Conservation (phyloP, 805 yeast species). For the Candida arabinofermentans region DNA sequence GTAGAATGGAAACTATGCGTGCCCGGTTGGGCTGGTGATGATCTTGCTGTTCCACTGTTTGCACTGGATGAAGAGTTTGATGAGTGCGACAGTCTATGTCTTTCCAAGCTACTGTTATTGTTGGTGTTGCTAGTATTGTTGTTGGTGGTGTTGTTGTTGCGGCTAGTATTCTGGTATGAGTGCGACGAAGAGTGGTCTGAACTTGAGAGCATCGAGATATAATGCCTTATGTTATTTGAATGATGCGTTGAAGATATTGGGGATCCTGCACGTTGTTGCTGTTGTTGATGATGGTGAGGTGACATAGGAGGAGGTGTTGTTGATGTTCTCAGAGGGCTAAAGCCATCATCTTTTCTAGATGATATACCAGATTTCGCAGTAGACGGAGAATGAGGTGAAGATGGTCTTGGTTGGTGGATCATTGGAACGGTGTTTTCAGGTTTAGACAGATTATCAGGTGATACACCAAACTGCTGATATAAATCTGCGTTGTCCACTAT, state of each 20-base stretch:
- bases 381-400: background rate
- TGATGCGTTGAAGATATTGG: conserved; percentile 1
- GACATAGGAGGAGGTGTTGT: conserved; percentile 5
- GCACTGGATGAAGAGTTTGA: conserved; percentile 5
- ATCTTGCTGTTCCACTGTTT: conserved; percentile 6
- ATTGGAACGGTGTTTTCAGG: background rate
- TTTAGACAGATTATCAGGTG: conserved; percentile 1
- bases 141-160: background rate
- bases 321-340: conserved; percentile 2
- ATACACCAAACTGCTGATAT: conserved; percentile 4
- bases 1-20: background rate
- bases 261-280: conserved; percentile 1
- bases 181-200: background rate
- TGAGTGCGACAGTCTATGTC: background rate
- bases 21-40: conserved; percentile 11
- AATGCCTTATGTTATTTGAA: background rate
- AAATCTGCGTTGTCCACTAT: conserved; percentile 17
- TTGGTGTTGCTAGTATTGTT: background rate
- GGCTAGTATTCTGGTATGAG: background rate
- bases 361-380: background rate
- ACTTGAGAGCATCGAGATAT: conserved; percentile 2
- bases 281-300: conserved; percentile 1
- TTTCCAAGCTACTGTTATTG: background rate
- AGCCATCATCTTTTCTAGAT: background rate
- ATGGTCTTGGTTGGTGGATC: background rate